Evolutionary conservation across 2,329 filamentous ascomycete species (phyloP), one percentile per base, ranked within the genome.

Genomic region (Talaromyces sp.): DNA sequence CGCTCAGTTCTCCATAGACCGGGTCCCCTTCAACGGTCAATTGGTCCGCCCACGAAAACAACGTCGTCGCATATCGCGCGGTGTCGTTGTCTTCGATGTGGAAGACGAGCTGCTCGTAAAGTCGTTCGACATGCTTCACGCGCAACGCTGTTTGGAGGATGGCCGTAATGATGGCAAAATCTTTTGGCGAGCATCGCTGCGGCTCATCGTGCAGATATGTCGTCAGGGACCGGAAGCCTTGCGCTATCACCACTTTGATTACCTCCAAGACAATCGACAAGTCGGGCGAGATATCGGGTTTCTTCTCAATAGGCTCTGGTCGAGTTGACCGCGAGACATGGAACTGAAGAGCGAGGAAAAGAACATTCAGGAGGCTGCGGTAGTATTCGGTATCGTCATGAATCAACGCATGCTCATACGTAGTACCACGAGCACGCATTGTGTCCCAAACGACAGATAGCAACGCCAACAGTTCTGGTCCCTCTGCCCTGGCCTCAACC

Each of bases 21-120:
- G 95, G 93, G 71, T 98, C 93, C 30, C 88, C 86, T 61, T 89
- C 84, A 39, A 89, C 83, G 0, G 89, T 85, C 27, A 98, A 82
- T 66, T 88, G 87, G 73, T 98, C 92, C 4, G 93, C 86, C 95
- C 95, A 99, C 0, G 92, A 96, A 76, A 93, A 98, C 5, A 99
- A 83, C 36, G 90, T 92, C 6, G 89, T 88, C 0, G 92, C 93
- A 63, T 92, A 90, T 69, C 93, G 90, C 53, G 91, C 83, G 0
- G 88, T 88, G 65, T 90, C 87, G 60, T 81, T 82, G 63, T 84
- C 81, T n/a, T 82, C 77, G 59, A 88, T 80, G 71, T 92, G 87
- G 54, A 85, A 85, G 1, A 91, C 82, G 42, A 93, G 84, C 67
- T 92, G 88, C 15, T 84, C 81, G 64, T 90, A 86, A 55, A 87